These are phyloP conservation scores for Parastagonospora nodorum DNA, from an alignment of 2,329 filamentous ascomycete species.

Conservation along the genomic window DNA sequence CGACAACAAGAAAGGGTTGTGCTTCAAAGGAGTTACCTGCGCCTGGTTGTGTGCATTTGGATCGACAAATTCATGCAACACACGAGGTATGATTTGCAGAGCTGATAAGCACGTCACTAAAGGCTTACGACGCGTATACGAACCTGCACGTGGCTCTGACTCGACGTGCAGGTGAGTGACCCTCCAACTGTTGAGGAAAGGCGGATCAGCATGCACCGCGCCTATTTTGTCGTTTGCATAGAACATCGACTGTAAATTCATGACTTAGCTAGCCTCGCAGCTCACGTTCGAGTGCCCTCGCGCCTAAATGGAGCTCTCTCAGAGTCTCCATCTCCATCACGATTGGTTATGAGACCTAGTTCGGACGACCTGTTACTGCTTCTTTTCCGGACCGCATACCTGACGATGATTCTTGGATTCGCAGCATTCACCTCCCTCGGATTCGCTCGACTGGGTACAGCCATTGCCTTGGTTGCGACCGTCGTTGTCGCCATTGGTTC, in stretches of 20 bases:
- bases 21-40: no score
- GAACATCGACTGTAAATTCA: neutral
- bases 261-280: neutral
- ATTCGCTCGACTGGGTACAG: constrained; percentile 13
- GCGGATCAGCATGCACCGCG: neutral
- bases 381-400: constrained; percentile 18
- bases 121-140: no score
- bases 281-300: neutral
- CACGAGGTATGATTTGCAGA: no score
- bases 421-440: constrained; percentile 18
- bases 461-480: constrained; percentile 13
- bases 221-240: neutral
- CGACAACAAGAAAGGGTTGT: no score
- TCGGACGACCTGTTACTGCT: constrained; percentile 15
- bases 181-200: neutral
- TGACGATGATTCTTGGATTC: constrained; percentile 16
- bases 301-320: neutral
- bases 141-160: neutral
- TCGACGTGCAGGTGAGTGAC: neutral
- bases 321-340: neutral
- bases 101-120: no score
- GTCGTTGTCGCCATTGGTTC: constrained; percentile 14
- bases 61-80: no score
- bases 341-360: neutral
- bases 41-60: no score